Base-by-base conservation (phyloP, 1,284 basidiomycete genomes). In the Trichosporon sp. region DNA sequence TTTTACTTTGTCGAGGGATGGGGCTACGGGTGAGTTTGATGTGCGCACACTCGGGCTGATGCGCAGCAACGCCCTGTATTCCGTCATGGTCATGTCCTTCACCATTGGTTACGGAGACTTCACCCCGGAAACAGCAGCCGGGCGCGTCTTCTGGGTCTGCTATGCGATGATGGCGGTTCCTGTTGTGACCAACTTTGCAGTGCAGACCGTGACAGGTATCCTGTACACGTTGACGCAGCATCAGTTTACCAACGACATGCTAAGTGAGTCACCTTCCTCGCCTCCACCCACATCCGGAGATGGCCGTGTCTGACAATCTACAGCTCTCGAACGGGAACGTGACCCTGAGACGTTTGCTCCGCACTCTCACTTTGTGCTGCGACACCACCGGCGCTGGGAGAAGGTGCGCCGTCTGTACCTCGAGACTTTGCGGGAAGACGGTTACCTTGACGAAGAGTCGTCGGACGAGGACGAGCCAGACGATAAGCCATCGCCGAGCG, bases 171-270 rank as follows among this genome's bases (percentile, higher is more conserved):
- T 80, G 69, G 80, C 81, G 25, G 81, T 82, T 19, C 82, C 82
- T 0, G 73, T 83, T 59, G 79, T 83, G 29, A 81, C 82, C 23
- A 80, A 78, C 7, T 82, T 83, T 61, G 82, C 80, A 19, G 79
- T 81, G 6, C 79, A 80, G 57, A 79, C 80, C n/a, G 75, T 82
- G 34, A 76, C 77, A 21, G 74, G 77, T 70, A 64, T 81, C 32
- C 76, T 81, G 61, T 63, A 64, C 58, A 69, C 68, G 4, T 57
- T 64, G 61, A 59, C 65, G 31, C 63, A 69, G 52, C 68, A 66
- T 40, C 59, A 60, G 32, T 66, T 63, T 21, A 59, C 49, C 14
- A 31, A 54, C 49, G 49, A 54, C 27, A 29, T 54, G 49, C 49
- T 54, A 13, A 8, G 32, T 31, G 29, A 59, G 40, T 54, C 27